Base-by-base conservation (phyloP, 2,329 filamentous ascomycete species). In the Trichoderma harzianum region DNA sequence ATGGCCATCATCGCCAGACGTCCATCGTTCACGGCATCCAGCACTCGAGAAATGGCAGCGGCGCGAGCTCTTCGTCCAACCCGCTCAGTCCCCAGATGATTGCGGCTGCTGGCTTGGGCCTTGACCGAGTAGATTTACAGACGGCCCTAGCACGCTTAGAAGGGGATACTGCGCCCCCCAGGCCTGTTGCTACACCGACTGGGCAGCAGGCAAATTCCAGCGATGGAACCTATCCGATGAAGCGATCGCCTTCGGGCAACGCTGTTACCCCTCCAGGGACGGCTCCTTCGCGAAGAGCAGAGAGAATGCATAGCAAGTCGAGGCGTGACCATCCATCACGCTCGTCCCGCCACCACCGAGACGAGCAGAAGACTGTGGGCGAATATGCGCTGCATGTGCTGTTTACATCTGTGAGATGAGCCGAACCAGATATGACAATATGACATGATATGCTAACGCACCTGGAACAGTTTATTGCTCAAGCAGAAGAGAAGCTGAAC, bases 1-100 rank as follows among this genome's bases (percentile, higher is more conserved):
- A 98, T 85, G 93, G 93, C 72, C 95, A 99, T 81, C 94, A 98
- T 83, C 91, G 96, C 70, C 94, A 99, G 84, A 97, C 95, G 0
- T 98, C 95, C 63, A 98, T 98, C 77, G 95, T 98, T 71, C 93
- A 98, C 89, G 95, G 96, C 78, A 91, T 97, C 76, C 95, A 97
- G 81, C 96, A 99, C 88, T 89, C 89, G 77, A 87, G 95, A 82
- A 97, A 97, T 87, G 92, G 94, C 77, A 98, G 95, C 83, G 90
- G 92, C 78, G 90, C 91, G 75, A 94, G 93, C 79, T 90, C 92
- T 71, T 89, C 92, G 43, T 91, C 92, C 32, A 97, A 93, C 80
- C 95, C 95, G 72, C 86, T 98, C 77, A 97, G 93, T 81, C 93
- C 94, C 69, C 92, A 97, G 81, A 91, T 94, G 81, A 94, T 95